Percentiles rank a stretch among this genome's conserved stretches.
These are phyloP conservation scores for Cocos nucifera DNA, from an alignment of 176 grass and related monocot species.

Conservation along the genomic window DNA sequence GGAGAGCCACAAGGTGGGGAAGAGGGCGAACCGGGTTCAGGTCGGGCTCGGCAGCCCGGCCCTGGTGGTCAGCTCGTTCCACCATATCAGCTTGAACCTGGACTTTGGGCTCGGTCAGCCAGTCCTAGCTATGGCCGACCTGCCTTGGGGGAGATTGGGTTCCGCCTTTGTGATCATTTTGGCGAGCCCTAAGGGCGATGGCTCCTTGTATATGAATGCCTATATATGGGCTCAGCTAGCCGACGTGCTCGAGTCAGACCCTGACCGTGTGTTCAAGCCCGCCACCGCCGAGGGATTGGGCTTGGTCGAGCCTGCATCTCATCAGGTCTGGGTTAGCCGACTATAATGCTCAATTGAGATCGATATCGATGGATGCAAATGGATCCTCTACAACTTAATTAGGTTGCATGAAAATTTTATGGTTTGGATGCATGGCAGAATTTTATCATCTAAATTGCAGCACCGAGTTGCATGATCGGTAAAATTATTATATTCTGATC, in stretches of 20 bases:
- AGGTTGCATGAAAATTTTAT: too few relatives aligned
- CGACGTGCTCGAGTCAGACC: constrained; percentile 35
- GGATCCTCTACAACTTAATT: too few relatives aligned
- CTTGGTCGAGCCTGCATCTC: constrained; percentile 5
- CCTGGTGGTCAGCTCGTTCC: constrained; percentile 42
- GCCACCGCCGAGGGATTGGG: constrained; percentile 34
- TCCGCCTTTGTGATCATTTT: constrained; percentile 32
- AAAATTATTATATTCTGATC: too few relatives aligned
- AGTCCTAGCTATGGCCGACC: constrained; percentile 34
- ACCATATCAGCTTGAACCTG: constrained; percentile 30
- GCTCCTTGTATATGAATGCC: constrained; percentile 42
- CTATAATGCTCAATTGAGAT: neutral
- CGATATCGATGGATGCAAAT: too few relatives aligned
- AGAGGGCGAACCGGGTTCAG: constrained; percentile 60
- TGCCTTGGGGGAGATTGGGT: constrained; percentile 31
- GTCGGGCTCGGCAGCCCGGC: constrained; percentile 42
- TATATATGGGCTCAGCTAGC: constrained; percentile 53
- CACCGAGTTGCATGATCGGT: too few relatives aligned
- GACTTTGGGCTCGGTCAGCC: constrained; percentile 57
- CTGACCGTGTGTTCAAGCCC: constrained; percentile 36
- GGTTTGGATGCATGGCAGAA: too few relatives aligned
- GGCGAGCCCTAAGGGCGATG: constrained; percentile 36
- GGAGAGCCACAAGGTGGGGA: constrained; percentile 45
- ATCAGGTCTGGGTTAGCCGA: neutral
- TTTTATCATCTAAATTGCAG: too few relatives aligned